These are phyloP conservation scores for Balansia obtecta DNA, from an alignment of 2,329 filamentous ascomycete genomes.

Conservation along the genomic window DNA sequence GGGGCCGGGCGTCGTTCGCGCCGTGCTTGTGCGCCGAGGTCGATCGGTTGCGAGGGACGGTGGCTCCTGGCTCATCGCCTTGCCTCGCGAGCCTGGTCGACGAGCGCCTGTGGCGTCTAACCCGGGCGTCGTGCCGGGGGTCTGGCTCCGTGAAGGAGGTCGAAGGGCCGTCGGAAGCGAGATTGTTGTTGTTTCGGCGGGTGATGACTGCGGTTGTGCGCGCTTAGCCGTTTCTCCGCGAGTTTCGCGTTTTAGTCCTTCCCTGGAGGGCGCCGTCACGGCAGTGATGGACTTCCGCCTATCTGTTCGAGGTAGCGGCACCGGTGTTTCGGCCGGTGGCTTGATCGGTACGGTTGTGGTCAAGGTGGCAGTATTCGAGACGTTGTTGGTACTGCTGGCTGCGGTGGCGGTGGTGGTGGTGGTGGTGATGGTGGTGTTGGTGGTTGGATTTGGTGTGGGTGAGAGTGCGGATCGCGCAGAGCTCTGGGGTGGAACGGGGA, in stretches of 20 bases:
- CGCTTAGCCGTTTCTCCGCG: constrained; percentile 31
- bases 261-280: constrained; percentile 15
- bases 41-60: constrained; percentile 39
- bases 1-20: constrained; percentile 44
- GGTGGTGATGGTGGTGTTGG: too few species aligned
- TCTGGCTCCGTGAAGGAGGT: constrained; percentile 21
- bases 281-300: constrained; percentile 20
- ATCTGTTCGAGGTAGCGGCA: constrained; percentile 23
- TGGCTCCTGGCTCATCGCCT: constrained; percentile 39
- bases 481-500: constrained; percentile 21
- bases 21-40: constrained; percentile 42
- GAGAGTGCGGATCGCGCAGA: constrained; percentile 19
- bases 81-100: constrained; percentile 40
- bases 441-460: constrained; percentile 15
- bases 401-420: too few species aligned
- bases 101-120: constrained; percentile 24
- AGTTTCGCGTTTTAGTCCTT: constrained; percentile 30
- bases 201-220: constrained; percentile 20
- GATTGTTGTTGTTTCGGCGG: constrained; percentile 6
- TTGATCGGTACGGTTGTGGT: constrained; percentile 19
- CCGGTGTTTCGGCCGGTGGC: constrained; percentile 23
- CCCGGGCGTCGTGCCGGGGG: constrained; percentile 20
- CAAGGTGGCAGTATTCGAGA: constrained; percentile 12
- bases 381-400: background rate
- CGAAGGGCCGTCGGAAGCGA: constrained; percentile 7